Base-by-base conservation (phyloP, 306 rosid species). In the Canavalia ensiformis region DNA sequence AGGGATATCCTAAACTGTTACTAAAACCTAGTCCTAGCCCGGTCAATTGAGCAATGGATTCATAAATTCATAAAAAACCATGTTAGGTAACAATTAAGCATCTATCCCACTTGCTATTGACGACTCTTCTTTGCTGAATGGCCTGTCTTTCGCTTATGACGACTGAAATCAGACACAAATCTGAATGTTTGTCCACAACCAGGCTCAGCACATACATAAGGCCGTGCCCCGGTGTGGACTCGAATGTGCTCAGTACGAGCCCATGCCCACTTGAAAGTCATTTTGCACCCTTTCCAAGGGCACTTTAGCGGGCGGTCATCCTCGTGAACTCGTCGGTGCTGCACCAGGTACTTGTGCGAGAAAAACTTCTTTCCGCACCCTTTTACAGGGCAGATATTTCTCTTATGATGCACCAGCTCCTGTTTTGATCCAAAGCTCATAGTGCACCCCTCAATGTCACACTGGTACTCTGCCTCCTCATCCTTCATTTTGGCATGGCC, bases 251-350 rank as follows among this genome's bases (percentile, higher is more conserved):
- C 99, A 0, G 99, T 96, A 52, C 97, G 97, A 55, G 99, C 98
- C 99, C 99, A 94, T 44, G 99, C 94, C 99, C 98, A 94, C 87
- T 96, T 96, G 93, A 96, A 96, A 47, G 92, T 92, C 99, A 94
- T 96, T 94, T 94, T 94, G 97, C 99, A 96, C 75, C 99, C 99
- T 90, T 89, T 96, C 99, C 99, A 96, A 29, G 98, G 98, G 74
- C 99, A 96, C 90, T 85, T 85, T 67, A 96, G 89, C 70, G 99
- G 99, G 35, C 97, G 97, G 33, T 96, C 99, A 75, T 96, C 99
- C 85, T 84, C 68, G 45, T 96, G 99, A 64, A 96, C 99, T 67
- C 98, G 90, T 0, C 98, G 93, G 74, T 96, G 99, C 85, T 96
- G 99, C 87, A 93, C 98, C 77, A 96, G 94, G 88, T 96, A 96